phyloP scores from a whole-genome alignment of 2,329 filamentous ascomycete species.

The Botryotinia calthae region DNA sequence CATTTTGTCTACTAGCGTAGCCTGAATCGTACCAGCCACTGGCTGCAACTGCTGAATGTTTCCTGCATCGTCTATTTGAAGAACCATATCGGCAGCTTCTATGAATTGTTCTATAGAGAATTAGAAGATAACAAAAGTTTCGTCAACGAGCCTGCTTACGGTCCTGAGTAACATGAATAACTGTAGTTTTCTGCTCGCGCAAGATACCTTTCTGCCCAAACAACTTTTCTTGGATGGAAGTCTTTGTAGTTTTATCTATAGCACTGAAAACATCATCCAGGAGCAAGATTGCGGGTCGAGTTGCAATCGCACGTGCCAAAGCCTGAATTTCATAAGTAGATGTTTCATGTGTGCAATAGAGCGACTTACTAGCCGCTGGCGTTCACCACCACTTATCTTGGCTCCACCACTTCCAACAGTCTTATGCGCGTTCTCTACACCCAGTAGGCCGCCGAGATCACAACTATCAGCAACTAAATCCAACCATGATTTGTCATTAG shows the following conservation, averaged over 20 bases:
- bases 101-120: not conserved
- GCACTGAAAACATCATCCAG: constrained; percentile 34
- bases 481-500: not conserved
- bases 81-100: constrained; percentile 28
- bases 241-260: constrained; percentile 29
- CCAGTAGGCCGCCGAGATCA: constrained; percentile 21
- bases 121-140: not conserved
- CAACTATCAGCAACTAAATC: not conserved
- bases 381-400: constrained; percentile 34
- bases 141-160: not conserved
- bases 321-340: constrained; percentile 38
- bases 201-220: constrained; percentile 24
- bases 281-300: constrained; percentile 24
- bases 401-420: constrained; percentile 37
- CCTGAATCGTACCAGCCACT: constrained; percentile 39
- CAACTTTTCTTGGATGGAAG: constrained; percentile 22
- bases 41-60: constrained; percentile 38
- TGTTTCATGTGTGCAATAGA: constrained; percentile 22
- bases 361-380: constrained; percentile 27
- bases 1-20: constrained; percentile 40
- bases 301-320: constrained; percentile 30
- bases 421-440: constrained; percentile 24
- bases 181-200: constrained; percentile 35
- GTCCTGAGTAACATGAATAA: constrained; percentile 35
- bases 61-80: constrained; percentile 42